Conservation (phyloP, 352 stramenopile genomes). For the Phytophthora hybrid region DNA sequence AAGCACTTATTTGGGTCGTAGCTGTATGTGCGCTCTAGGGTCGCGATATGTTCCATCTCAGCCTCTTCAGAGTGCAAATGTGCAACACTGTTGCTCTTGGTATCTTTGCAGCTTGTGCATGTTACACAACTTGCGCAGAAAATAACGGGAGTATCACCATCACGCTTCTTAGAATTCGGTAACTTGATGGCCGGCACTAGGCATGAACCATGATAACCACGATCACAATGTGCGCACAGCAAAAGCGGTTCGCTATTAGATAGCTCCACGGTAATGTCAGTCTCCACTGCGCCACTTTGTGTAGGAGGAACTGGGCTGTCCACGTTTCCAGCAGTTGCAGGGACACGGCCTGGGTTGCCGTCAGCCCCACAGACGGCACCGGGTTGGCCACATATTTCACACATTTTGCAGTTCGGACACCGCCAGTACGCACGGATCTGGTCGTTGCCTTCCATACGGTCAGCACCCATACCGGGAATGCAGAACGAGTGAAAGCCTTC, state of each 20-base stretch:
- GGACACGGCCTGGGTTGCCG: conserved; percentile 9
- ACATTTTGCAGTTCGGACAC: conserved; percentile 97
- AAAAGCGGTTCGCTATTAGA: conserved; percentile 38
- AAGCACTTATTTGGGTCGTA: conserved; percentile 67
- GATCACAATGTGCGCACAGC: conserved; percentile 59
- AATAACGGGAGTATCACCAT: conserved; percentile 39
- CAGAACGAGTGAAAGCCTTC: conserved; percentile 97
- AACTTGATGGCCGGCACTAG: conserved; percentile 51
- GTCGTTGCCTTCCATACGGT: conserved; percentile 43
- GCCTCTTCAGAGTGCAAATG: conserved; percentile 21
- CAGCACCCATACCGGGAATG: conserved; percentile 50
- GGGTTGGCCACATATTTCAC: conserved; percentile 90
- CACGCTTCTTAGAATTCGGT: conserved; percentile 21
- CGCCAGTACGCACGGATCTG: conserved; percentile 88
- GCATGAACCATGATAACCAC: conserved; percentile 65
- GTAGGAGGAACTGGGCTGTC: conserved; percentile 17
- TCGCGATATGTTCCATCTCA: conserved; percentile 36
- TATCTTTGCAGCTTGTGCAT: conserved; percentile 62
- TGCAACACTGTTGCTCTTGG: conserved; percentile 18
- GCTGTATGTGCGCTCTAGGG: conserved; percentile 65
- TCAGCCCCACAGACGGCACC: conserved; percentile 29
- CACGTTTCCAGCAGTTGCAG: conserved; percentile 32
- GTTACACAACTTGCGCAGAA: conserved; percentile 76
- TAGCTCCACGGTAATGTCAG: conserved; percentile 7
- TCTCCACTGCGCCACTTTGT: conserved; percentile 10